phyloP scores from a whole-genome alignment of 768 basidiomycete species.

The Harrya chromipes region DNA sequence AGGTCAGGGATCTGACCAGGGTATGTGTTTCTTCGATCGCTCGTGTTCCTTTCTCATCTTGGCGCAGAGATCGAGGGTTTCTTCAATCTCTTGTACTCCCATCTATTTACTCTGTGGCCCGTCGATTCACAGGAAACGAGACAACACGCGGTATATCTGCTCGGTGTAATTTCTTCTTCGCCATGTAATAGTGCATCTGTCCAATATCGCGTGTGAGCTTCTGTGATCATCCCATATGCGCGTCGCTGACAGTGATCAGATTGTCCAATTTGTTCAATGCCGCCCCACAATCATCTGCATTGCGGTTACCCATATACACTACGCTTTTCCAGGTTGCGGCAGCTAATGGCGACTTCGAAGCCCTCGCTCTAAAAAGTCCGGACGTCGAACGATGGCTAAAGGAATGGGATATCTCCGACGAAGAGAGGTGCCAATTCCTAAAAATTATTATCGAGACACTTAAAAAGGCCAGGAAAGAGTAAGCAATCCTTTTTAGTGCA shows the following conservation, averaged over 20 bases:
- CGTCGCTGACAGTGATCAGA: constrained; percentile 37
- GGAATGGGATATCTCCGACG: constrained; percentile 66
- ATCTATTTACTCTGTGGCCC: constrained; percentile 61
- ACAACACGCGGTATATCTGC: constrained; percentile 46
- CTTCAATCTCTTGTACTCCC: constrained; percentile 78
- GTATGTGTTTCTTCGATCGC: constrained; percentile 36
- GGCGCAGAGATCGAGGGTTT: constrained; percentile 77
- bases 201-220: constrained; percentile 70
- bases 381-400: constrained; percentile 75
- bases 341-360: constrained; percentile 57
- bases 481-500: constrained; percentile 28
- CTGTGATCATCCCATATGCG: background rate
- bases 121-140: constrained; percentile 53
- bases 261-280: constrained; percentile 83
- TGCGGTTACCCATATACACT: constrained; percentile 61
- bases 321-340: constrained; percentile 59
- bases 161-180: constrained; percentile 54
- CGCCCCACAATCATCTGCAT: constrained; percentile 59
- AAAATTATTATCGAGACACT: constrained; percentile 61
- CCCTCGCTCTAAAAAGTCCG: constrained; percentile 54
- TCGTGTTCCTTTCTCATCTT: constrained; percentile 4
- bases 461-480: constrained; percentile 57
- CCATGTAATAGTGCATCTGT: constrained; percentile 50
- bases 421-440: constrained; percentile 64
- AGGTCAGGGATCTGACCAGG: constrained; percentile 77